Base-by-base conservation (phyloP, 2,329 filamentous ascomycete genomes). In the Cucurbitaria berberidis region DNA sequence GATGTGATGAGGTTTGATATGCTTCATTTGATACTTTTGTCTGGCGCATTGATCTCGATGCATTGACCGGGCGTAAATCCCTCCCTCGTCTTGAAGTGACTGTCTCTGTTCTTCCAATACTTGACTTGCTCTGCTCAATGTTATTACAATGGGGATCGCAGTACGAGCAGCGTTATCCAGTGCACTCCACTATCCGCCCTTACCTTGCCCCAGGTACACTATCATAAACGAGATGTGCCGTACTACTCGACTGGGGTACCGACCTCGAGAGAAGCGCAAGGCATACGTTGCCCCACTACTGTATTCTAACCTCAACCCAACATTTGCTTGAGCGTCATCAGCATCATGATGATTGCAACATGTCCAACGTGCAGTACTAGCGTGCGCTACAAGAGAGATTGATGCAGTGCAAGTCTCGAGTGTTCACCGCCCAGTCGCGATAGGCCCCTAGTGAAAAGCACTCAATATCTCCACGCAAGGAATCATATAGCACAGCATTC, bases 161-260 rank as follows among this genome's bases (percentile, higher is more conserved):
- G 35, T 38, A 10, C 35, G 13, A 38, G 22, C 35, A 38, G 18
- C 9, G 18, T 38, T 22, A 11, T 18, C 35, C 19, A 21, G 11
- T 22, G 35, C 10, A 15, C 16, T 19, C 18, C 18, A 21, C 16
- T 38, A 21, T 21, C 18, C 18, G 35, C 18, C 35, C 35, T 38
- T 38, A 48, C 46, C 50, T 57, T 44, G 42, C 47, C 34, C 47
- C 29, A 9, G 50, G 46, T 45, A 47, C 36, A 24, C 26, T 49
- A 27, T 42, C 34, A 49, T 21, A 42, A 35, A 50, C n/a, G 49
- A 50, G 41, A 56, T 56, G 49, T 50, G 16, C 45, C 16, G 49
- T 53, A 39, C 46, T 7, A 48, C 50, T 34, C 18, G 21, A 51
- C 49, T 47, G 32, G 46, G 32, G 46, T 49, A 38, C 46, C 18